These are phyloP conservation scores for Serendipita vermifera DNA, from an alignment of 768 basidiomycete species.

Conservation along the genomic window DNA sequence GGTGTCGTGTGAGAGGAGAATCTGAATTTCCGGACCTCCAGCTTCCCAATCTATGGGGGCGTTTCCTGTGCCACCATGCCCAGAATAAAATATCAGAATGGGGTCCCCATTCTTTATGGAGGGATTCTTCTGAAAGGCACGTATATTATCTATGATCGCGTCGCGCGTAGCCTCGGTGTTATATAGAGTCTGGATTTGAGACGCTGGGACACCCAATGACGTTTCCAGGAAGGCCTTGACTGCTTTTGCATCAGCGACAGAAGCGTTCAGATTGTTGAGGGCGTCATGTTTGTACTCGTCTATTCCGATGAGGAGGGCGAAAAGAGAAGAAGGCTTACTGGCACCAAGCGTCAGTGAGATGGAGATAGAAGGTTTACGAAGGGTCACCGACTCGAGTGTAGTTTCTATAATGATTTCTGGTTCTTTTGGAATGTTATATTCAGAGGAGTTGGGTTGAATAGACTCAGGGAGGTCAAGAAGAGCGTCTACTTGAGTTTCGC, in stretches of 20 bases:
- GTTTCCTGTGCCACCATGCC: conserved; percentile 29
- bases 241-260: conserved; percentile 30
- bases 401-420: no score
- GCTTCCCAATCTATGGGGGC: conserved; percentile 24
- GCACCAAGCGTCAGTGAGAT: no score
- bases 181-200: conserved; percentile 29
- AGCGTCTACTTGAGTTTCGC: no score
- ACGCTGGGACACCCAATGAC: conserved; percentile 22
- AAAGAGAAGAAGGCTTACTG: no score
- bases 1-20: no score
- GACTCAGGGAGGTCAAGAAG: no score
- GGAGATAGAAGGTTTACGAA: no score
- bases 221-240: conserved; percentile 25
- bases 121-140: conserved; percentile 20
- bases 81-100: conserved; percentile 33
- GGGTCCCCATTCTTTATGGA: conserved; percentile 17
- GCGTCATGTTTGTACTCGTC: conserved; percentile 28
- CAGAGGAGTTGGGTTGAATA: no score
- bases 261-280: conserved; percentile 24
- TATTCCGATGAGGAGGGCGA: conserved; percentile 34
- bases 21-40: no score
- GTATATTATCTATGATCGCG: conserved; percentile 26
- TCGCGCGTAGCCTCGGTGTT: conserved; percentile 27
- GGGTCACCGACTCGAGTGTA: no score
- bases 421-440: no score